Evolutionary conservation across 2,329 filamentous ascomycete species (phyloP), one percentile per base, ranked within the genome.

Genomic region (Pyrenophora graminea): DNA sequence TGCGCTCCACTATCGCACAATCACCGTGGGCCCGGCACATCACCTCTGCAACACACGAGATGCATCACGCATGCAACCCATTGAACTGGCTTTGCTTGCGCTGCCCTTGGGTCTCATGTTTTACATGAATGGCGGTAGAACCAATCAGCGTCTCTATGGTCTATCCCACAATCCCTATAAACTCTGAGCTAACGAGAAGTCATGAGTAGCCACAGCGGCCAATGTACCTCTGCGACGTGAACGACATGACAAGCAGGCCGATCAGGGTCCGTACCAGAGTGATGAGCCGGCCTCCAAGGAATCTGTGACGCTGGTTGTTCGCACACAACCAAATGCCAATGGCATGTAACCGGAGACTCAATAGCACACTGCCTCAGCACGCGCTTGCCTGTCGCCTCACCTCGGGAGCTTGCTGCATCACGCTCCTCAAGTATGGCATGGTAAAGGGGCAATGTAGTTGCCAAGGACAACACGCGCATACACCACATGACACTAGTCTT

Each of bases 171-270:
- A 39, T 21, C 10, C 21, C 19, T 43, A 39, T 30, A 34, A 52
- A 34, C 19, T 33, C 18, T 15, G 10, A 30, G 17, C 18, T 27
- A 52, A 36, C 13, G 30, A 31, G 41, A 40, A 34, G 21, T 33
- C 27, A 30, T 9, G 27, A 30, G 27, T 30, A 30, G 27, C 27
- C 10, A 33, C 8, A 23, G 25, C 39, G 21, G 34, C 34, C 34
- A 44, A 37, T 37, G 31, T 39, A 43, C 33, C 41, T 50, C 34
- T 32, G 38, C 48, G 13, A 38, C 25, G 21, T 41, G 36, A 52
- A 43, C 15, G 30, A 25, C 23, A 34, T 41, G 34, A 39, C 39
- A 31, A 38, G 44, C 41, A 13, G 45, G 5, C 19, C 19, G 3
- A 21, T 21, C 19, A 2, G 19, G 5, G 19, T 5, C 19, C 19